phyloP scores from a whole-genome alignment of 1,284 basidiomycete species.

The Cryptococcus sp. region DNA sequence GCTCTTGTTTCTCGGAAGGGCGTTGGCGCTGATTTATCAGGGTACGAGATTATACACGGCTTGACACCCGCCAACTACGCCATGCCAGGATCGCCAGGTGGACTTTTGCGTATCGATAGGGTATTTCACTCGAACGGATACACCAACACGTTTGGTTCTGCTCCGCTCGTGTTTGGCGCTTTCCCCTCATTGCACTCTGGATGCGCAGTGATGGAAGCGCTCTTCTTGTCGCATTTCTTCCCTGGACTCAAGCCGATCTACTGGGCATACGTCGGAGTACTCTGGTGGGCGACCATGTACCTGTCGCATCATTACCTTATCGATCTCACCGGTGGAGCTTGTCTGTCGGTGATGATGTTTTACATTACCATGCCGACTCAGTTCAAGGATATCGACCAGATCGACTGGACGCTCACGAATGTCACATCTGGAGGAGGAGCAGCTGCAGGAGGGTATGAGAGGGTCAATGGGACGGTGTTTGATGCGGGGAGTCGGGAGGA shows the following conservation, averaged over 20 bases:
- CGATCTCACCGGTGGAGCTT: constrained; percentile 90
- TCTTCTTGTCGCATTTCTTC: constrained; percentile 95
- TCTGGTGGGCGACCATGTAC: constrained; percentile 99
- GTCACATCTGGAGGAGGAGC: not conserved
- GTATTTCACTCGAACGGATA: constrained; percentile 77
- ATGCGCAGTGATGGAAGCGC: constrained; percentile 83
- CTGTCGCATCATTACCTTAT: constrained; percentile 96
- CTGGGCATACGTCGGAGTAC: constrained; percentile 78
- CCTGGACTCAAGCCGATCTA: constrained; percentile 60
- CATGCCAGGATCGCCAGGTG: constrained; percentile 88
- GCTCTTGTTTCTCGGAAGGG: not conserved
- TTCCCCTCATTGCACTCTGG: constrained; percentile 92
- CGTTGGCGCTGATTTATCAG: constrained; percentile 43
- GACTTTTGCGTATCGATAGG: constrained; percentile 84
- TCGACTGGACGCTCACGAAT: constrained; percentile 33
- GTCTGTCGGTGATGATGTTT: constrained; percentile 80
- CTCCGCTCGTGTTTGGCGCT: constrained; percentile 93
- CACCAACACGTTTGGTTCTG: constrained; percentile 72
- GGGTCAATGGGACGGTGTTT: constrained; percentile 19
- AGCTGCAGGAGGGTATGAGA: constrained; percentile 31
- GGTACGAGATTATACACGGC: constrained; percentile 98
- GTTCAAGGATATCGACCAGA: constrained; percentile 58
- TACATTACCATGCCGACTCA: constrained; percentile 81
- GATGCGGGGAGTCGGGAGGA: not conserved
- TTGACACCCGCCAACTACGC: constrained; percentile 88